Conservation (phyloP, 2,329 filamentous ascomycete genomes). For the Sarocladium brachiariae region DNA sequence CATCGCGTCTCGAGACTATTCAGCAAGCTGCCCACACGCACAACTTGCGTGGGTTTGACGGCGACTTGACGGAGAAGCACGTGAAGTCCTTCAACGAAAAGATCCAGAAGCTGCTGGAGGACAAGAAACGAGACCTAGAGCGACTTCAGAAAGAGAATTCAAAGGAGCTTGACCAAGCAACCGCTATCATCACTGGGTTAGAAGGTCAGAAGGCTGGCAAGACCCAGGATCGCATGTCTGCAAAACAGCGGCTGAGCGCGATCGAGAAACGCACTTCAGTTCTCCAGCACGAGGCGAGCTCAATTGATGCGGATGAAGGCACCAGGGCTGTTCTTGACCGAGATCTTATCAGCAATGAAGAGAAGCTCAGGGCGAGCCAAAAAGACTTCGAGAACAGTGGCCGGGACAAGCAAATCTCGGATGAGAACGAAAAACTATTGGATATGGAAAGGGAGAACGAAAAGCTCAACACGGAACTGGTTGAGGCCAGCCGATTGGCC, state of each 20-base stretch:
- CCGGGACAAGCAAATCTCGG: slow-evolving; percentile 65
- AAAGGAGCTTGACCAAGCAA: slow-evolving; percentile 67
- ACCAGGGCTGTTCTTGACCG: slow-evolving; percentile 70
- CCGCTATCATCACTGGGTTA: slow-evolving; percentile 63
- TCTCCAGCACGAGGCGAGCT: slow-evolving; percentile 62
- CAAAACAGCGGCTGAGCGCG: slow-evolving; percentile 62
- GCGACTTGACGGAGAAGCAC: slow-evolving; percentile 65
- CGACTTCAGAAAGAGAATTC: slow-evolving; percentile 66
- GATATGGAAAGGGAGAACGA: slow-evolving; percentile 66
- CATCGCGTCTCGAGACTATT: slow-evolving; percentile 64
- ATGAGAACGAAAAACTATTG: slow-evolving; percentile 58
- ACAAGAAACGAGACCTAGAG: slow-evolving; percentile 75
- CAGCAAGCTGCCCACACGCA: slow-evolving; percentile 71
- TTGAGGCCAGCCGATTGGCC: slow-evolving; percentile 74
- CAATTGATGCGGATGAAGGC: slow-evolving; percentile 81
- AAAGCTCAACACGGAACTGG: slow-evolving; percentile 69
- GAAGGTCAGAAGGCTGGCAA: slow-evolving; percentile 67
- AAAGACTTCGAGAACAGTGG: slow-evolving; percentile 55
- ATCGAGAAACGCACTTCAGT: slow-evolving; percentile 65
- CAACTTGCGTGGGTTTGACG: slow-evolving; percentile 78
- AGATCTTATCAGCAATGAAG: slow-evolving; percentile 47
- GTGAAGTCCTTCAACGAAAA: slow-evolving; percentile 72
- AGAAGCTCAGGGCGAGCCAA: slow-evolving; percentile 57
- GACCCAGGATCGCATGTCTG: slow-evolving; percentile 65
- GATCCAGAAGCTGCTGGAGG: slow-evolving; percentile 65